Base-by-base conservation (phyloP, 495 filamentous ascomycete species). In the Gamarada debralockiae region DNA sequence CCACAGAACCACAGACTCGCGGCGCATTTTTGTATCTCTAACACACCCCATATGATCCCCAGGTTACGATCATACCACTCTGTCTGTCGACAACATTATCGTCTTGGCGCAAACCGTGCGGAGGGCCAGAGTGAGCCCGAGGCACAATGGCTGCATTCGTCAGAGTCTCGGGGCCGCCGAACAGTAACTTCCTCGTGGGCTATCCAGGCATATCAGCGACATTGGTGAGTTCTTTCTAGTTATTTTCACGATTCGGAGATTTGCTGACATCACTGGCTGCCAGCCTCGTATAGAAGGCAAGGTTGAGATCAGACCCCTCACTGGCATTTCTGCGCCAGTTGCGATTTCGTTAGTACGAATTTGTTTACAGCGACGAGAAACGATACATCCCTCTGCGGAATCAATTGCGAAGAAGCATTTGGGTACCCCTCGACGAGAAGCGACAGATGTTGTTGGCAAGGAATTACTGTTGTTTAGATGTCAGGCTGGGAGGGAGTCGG, bases 201-300 rank as follows among this genome's bases (percentile, higher is more conserved):
- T 98, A 98, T 69, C 93, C 93, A 5, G 93, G 93, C 55, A 97
- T 98, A 68, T 96, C 95, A 27, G 95, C 93, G 58, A 98, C 95
- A 3, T 75, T 97, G 84, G 92, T 96, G 76, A 77, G 85, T 72
- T 17, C 18, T 55, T 5, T 50, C 17, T 44, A 39, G 43, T 18
- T 42, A 25, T 44, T 51, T 40, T 45, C 53, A 52, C 65, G 54
- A 27, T 20, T 37, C 20, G 17, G 40, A 12, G 21, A 17, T 42
- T 39, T 40, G 49, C 53, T 61, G 34, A 61, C 41, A 24, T 23
- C 24, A 31, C 25, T 54, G 25, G 23, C 21, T 36, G 39, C 17
- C 64, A 97, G 90, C 93, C 93, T 54, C 84, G 93, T 59, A 90
- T 98, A 70, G 91, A 96, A 73, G 93, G 93, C 51, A 97, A 95